Base-by-base conservation (phyloP, 225 moss, liverwort and hornwort genomes). In the Sphagnum contortum region DNA sequence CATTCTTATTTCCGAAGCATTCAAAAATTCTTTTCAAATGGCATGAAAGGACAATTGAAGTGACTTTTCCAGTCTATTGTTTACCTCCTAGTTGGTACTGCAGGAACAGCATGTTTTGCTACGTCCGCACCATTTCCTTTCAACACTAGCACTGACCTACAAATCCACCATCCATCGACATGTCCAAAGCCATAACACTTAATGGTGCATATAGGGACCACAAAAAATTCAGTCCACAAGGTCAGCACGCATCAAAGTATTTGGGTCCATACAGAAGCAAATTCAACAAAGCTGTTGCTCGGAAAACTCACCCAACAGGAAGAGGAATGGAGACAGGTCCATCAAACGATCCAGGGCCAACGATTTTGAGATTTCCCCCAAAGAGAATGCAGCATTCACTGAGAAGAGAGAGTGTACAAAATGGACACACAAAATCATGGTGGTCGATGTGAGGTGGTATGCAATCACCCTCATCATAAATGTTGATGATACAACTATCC, bases 371-470 rank as follows among this genome's bases (percentile, higher is more conserved):
- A 52, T 75, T 83, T 3, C 80, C 70, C 47, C 94, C 94, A 58
- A 94, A 89, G 47, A 89, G 71, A 54, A 91, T 91, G 49, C 65
- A 85, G 76, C 94, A 94, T 57, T 87, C 81, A 69, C 89, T 94
- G n/a, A 87, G 54, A 64, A 94, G 94, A 12, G 89, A 91, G 48
- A 94, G 77, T 6, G 94, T 94, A 75, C 91, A 91, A 65, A 94
- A 94, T 3, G 94, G 94, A 10, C 89, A 82, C 11, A 87, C 75
- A 63, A 91, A 94, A 69, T 94, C 91, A 61, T 94, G 91, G 63
- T 91, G 91, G 59, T 94, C 94, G 8, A 94, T 87, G 49, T 94
- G 94, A n/a, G 91, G 94, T 9, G 94, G 94, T 10, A 94, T 94
- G 57, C 91, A 94, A 59, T 91, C 94, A 51, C 81, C 85, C 71